Evolutionary conservation across 768 basidiomycete species (phyloP), one percentile per base, ranked within the genome.

Genomic region (Suillus alpinus): DNA sequence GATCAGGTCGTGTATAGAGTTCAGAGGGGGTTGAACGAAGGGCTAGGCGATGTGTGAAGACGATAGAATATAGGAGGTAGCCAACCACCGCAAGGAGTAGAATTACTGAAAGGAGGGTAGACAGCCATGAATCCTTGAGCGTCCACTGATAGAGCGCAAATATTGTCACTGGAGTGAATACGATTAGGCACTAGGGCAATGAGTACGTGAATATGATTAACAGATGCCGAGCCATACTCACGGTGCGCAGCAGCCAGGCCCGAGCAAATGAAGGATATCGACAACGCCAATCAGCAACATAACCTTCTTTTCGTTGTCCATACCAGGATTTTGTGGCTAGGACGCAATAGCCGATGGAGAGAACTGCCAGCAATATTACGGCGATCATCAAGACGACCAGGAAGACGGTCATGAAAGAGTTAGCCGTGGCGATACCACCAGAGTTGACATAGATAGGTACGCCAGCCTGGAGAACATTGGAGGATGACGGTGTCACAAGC

Each of bases 71-170:
- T 26, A 78, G 66, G 44, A 94, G 75, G 61, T 80, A 68, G 10
- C 77, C 74, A 36, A 81, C 49, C 36, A 91, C 73, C 50, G 72
- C 75, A 50, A 91, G 67, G 70, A 95, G 76, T 12, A 82, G 72
- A 60, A 95, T 67, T 61, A 89, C 88, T 2, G 94, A 91, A 43
- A 98, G 79, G 39, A 96, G 77, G 65, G 87, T 81, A 0, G 94
- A 83, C 2, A 96, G 80, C 88, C 92, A 94, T 0, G 94, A 95
- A 73, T 98, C 94, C 61, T 84, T 77, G 63, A 95, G 78, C 0
- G 91, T 92, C 92, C 95, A 98, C 72, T 98, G 95, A 72, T 89
- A 94, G 68, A 97, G 83, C 8, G 85, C 79, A 65, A 97, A 92
- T 63, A 90, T 83, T 63, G 86, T 73, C 61, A 94, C 76, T 9